Conservation (phyloP, 1,284 basidiomycete genomes). For the Puccinia hordei region DNA sequence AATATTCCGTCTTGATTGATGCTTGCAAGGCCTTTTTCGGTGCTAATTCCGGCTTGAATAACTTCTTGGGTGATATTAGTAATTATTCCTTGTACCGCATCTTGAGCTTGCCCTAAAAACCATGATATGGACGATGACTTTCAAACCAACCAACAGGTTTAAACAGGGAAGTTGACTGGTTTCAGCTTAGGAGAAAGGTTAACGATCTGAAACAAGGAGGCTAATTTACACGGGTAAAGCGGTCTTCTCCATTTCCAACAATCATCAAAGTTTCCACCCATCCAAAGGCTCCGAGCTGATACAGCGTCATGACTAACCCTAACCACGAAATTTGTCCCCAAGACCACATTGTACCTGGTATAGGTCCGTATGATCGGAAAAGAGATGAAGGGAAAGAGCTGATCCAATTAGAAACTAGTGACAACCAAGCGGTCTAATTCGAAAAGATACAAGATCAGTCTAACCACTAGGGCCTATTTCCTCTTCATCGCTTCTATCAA, state of each 20-base stretch:
- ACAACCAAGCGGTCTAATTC: conserved; percentile 40
- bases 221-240: conserved; percentile 32
- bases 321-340: conserved; percentile 48
- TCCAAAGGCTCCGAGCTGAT: conserved; percentile 33
- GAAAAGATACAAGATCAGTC: not conserved
- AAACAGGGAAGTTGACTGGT: not conserved
- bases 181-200: not conserved
- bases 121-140: conserved; percentile 46
- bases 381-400: conserved; percentile 46
- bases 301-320: conserved; percentile 35
- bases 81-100: conserved; percentile 40
- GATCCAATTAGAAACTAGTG: conserved; percentile 37
- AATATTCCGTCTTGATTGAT: conserved; percentile 49
- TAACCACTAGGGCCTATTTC: not conserved
- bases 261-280: conserved; percentile 48
- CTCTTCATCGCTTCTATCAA: not conserved
- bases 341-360: conserved; percentile 44
- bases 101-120: conserved; percentile 46
- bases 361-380: conserved; percentile 18
- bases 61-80: conserved; percentile 40
- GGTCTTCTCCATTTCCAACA: conserved; percentile 41
- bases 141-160: not conserved
- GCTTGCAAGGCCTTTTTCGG: conserved; percentile 35
- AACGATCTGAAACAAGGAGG: not conserved
- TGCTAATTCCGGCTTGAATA: conserved; percentile 40